Percentiles rank a stretch among this genome's conserved stretches.
Evolutionary conservation across 306 rosid genomes (phyloP).

Genomic region (Rosa multiflora): DNA sequence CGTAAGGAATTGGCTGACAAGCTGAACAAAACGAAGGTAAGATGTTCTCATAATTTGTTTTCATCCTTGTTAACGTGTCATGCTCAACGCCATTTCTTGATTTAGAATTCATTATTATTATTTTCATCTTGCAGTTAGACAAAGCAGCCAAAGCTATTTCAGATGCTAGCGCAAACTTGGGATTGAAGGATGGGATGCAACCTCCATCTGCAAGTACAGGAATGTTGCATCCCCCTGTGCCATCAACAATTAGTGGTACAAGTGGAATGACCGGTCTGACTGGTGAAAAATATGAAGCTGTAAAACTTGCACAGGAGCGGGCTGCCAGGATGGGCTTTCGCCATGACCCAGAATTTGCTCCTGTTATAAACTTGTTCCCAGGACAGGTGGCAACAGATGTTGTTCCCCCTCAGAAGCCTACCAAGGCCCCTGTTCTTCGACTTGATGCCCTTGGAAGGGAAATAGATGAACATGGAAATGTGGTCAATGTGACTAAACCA

Average conservation of each 20-base stretch:
- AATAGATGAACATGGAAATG: constrained; percentile 88
- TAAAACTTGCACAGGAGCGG: constrained; percentile 88
- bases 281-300: constrained; percentile 67
- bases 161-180: constrained; percentile 43
- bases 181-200: constrained; percentile 42
- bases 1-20: constrained; percentile 73
- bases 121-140: constrained; percentile 56
- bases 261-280: constrained; percentile 36
- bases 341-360: constrained; percentile 95
- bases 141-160: constrained; percentile 49
- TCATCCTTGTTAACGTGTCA: not conserved
- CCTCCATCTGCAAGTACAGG: constrained; percentile 34
- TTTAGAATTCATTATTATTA: constrained; percentile 20
- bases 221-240: constrained; percentile 6
- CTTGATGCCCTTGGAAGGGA: constrained; percentile 97
- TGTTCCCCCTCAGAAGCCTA: constrained; percentile 69
- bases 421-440: constrained; percentile 93
- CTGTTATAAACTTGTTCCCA: constrained; percentile 84
- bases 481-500: constrained; percentile 76
- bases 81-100: not conserved
- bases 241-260: constrained; percentile 24
- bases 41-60: constrained; percentile 5
- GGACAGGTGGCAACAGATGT: constrained; percentile 65
- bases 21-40: constrained; percentile 75
- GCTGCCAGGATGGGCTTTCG: constrained; percentile 96